Evolutionary conservation across 2,329 filamentous ascomycete genomes (phyloP).

Genomic region (Fusarium sp.): DNA sequence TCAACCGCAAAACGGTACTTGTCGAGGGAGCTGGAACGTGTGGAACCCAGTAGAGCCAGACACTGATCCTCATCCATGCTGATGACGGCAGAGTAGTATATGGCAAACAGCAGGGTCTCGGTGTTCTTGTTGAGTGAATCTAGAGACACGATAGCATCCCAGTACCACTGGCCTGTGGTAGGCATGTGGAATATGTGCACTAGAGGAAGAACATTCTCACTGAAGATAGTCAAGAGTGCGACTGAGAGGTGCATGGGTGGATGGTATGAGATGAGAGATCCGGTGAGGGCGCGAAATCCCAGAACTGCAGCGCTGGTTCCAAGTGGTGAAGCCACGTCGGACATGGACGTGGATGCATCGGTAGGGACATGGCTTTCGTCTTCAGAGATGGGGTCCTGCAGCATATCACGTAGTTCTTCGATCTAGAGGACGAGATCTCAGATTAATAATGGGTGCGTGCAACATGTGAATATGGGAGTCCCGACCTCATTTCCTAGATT

Average conservation of each 20-base stretch:
- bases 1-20: conserved; percentile 7
- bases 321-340: neutral
- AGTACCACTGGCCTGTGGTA: neutral
- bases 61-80: conserved; percentile 4
- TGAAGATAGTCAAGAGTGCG: neutral
- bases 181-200: conserved; percentile 6
- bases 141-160: neutral
- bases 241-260: neutral
- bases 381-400: neutral
- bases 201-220: conserved; percentile 1
- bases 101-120: neutral
- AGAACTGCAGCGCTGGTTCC: conserved; percentile 1
- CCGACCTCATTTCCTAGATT: neutral
- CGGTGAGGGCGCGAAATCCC: neutral
- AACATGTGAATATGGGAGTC: rapidly evolving
- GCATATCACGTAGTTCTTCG: neutral
- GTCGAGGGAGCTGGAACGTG: neutral
- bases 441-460: rapidly evolving
- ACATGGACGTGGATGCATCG: neutral
- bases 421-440: neutral
- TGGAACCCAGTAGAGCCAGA: neutral
- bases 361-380: neutral
- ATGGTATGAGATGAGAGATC: neutral
- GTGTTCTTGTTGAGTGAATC: neutral
- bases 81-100: neutral